A percentile compares a stretch with the other conserved stretches of the same genome.
Evolutionary conservation across 2,329 filamentous ascomycete genomes (phyloP).

Genomic region (Aureobasidium leucospermi): DNA sequence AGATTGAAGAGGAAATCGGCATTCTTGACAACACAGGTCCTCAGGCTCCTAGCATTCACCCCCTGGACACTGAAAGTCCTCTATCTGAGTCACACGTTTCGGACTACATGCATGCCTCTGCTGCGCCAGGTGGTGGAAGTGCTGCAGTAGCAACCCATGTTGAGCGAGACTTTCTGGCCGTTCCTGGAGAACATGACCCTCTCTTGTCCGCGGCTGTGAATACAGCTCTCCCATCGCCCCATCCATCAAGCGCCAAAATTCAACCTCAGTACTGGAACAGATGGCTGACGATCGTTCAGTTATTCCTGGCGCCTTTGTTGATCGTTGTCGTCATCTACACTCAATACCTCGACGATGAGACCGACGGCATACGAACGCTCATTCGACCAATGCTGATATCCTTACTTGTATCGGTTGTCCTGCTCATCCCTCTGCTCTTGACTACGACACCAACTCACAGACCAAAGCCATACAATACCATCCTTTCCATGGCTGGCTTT

Average conservation of each 20-base stretch:
- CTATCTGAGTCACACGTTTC: background rate
- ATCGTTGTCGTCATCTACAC: slow-evolving; percentile 58
- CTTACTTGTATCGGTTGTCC: slow-evolving; percentile 51
- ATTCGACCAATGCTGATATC: slow-evolving; percentile 33
- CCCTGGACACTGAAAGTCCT: background rate
- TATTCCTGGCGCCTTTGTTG: slow-evolving; percentile 82
- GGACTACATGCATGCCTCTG: background rate
- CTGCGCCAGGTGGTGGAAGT: background rate
- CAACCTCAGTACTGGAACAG: slow-evolving; percentile 66
- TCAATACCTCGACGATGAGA: slow-evolving; percentile 24
- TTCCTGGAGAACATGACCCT: slow-evolving; percentile 6
- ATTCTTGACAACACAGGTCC: background rate
- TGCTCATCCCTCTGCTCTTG: slow-evolving; percentile 59
- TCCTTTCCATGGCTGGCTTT: slow-evolving; percentile 86
- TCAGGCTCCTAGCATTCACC: background rate
- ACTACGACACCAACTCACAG: slow-evolving; percentile 61
- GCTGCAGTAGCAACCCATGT: slow-evolving; percentile 15
- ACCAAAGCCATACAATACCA: slow-evolving; percentile 54
- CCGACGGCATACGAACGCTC: background rate
- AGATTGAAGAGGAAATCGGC: slow-evolving; percentile 26
- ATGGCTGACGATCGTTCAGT: slow-evolving; percentile 79
- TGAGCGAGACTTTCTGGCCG: slow-evolving; percentile 14
- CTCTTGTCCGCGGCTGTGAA: background rate
- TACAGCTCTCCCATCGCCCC: background rate
- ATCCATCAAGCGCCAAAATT: slow-evolving; percentile 3